Evolutionary conservation across 2,329 filamentous ascomycete genomes (phyloP).

Genomic region (Fusarium citri): DNA sequence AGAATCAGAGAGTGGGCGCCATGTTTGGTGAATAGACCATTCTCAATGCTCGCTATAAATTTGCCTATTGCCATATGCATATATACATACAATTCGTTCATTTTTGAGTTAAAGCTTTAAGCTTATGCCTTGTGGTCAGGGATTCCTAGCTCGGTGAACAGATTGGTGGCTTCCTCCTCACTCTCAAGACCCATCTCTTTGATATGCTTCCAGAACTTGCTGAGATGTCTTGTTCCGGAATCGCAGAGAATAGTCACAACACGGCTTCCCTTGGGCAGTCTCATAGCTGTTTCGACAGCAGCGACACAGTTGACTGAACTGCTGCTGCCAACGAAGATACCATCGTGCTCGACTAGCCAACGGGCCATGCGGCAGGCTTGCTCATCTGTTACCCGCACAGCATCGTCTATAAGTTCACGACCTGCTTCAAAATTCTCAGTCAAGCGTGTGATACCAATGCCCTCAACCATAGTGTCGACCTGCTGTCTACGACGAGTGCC

Average conservation of each 20-base stretch:
- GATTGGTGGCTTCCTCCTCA: constrained; percentile 55
- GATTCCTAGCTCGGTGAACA: constrained; percentile 65
- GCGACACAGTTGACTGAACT: constrained; percentile 97
- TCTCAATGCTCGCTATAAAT: not conserved
- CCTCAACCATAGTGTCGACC: constrained; percentile 96
- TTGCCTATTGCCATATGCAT: constrained; percentile 7
- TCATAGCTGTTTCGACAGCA: constrained; percentile 75
- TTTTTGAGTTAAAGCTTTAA: constrained; percentile 1
- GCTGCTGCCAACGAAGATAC: constrained; percentile 93
- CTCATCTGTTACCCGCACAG: constrained; percentile 85
- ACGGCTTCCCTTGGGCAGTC: constrained; percentile 69
- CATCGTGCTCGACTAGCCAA: constrained; percentile 95
- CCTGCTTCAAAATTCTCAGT: constrained; percentile 93
- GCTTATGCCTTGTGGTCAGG: constrained; percentile 28
- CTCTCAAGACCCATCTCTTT: constrained; percentile 73
- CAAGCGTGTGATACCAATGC: constrained; percentile 94
- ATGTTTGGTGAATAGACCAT: constrained; percentile 11
- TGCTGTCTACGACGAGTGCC: constrained; percentile 90
- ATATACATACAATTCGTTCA: constrained; percentile 15
- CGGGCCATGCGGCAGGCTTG: constrained; percentile 95
- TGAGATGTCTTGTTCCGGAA: constrained; percentile 82
- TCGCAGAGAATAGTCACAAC: constrained; percentile 90
- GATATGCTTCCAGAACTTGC: constrained; percentile 85
- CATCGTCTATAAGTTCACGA: constrained; percentile 87
- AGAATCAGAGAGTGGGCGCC: constrained; percentile 4